Conservation (phyloP, 139 green algal genomes). For the Tetraselmis chui region DNA sequence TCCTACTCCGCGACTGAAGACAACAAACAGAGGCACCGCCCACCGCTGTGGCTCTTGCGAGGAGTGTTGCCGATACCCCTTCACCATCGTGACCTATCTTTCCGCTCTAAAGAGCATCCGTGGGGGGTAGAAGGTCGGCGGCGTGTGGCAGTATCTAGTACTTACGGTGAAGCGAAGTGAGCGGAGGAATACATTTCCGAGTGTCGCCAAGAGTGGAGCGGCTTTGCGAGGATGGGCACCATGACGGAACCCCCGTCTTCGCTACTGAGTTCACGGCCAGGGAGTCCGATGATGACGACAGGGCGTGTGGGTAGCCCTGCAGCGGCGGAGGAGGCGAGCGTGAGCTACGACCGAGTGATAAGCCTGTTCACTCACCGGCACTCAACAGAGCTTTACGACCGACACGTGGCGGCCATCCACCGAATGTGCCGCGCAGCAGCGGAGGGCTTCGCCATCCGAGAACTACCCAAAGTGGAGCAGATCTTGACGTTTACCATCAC, state of each 20-base stretch:
- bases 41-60: too few relatives aligned
- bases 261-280: not conserved
- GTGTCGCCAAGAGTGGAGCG: too few relatives aligned
- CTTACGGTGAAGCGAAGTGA: too few relatives aligned
- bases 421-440: conserved; percentile 11
- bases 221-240: too few relatives aligned
- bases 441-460: conserved; percentile 25
- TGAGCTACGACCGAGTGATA: conserved; percentile 22
- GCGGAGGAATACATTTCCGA: too few relatives aligned
- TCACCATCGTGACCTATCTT: too few relatives aligned
- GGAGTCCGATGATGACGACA: not conserved
- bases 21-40: too few relatives aligned
- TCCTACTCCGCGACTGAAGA: too few relatives aligned
- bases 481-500: conserved; percentile 27
- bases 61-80: too few relatives aligned
- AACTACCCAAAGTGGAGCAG: conserved; percentile 33
- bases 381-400: conserved; percentile 22
- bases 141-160: too few relatives aligned
- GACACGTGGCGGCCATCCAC: conserved; percentile 26
- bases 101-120: too few relatives aligned
- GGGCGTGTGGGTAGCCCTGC: not conserved
- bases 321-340: not conserved
- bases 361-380: conserved; percentile 28
- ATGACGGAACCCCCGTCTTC: not conserved
- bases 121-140: too few relatives aligned